Percentiles rank a stretch among this genome's conserved stretches.
Evolutionary conservation across 352 stramenopile species (phyloP).

Genomic region (Phytopythium mirpurense): DNA sequence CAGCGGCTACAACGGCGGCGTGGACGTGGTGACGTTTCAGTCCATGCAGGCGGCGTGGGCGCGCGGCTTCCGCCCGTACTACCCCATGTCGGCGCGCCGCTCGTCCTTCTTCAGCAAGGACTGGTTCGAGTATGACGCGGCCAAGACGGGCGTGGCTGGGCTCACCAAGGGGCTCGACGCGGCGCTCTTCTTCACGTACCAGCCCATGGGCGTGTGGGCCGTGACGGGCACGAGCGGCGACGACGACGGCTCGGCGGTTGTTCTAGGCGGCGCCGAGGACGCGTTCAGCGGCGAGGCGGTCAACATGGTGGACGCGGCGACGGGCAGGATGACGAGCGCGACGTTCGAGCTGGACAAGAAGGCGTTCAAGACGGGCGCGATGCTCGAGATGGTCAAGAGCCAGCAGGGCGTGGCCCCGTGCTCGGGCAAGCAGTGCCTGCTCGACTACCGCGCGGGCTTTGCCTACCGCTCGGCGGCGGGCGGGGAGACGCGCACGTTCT

Average conservation of each 20-base stretch:
- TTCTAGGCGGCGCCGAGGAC: constrained; percentile 12
- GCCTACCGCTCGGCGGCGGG: constrained; percentile 13
- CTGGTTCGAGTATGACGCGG: constrained; percentile 53
- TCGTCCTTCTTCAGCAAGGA: constrained; percentile 67
- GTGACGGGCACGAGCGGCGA: constrained; percentile 21
- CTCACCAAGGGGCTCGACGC: constrained; percentile 16
- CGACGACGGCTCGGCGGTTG: constrained; percentile 14
- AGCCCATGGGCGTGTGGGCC: constrained; percentile 47
- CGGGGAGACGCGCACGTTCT: constrained; percentile 9
- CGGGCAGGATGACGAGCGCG: constrained; percentile 13
- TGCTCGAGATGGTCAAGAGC: constrained; percentile 6
- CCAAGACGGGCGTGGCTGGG: constrained; percentile 22
- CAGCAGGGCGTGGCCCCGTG: constrained; percentile 17
- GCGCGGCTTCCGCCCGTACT: constrained; percentile 59
- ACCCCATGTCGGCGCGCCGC: constrained; percentile 45
- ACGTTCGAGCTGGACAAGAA: constrained; percentile 19
- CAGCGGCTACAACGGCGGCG: constrained; percentile 20
- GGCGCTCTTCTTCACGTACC: constrained; percentile 45
- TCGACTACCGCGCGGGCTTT: constrained; percentile 38
- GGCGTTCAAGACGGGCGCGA: constrained; percentile 3
- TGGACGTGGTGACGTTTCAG: constrained; percentile 37
- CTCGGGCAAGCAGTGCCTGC: constrained; percentile 28
- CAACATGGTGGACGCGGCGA: constrained; percentile 11
- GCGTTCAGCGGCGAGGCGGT: constrained; percentile 18
- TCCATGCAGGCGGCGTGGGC: constrained; percentile 39